Base-by-base conservation (phyloP, 2,329 filamentous ascomycete species). In the Apiospora pterosperma region DNA sequence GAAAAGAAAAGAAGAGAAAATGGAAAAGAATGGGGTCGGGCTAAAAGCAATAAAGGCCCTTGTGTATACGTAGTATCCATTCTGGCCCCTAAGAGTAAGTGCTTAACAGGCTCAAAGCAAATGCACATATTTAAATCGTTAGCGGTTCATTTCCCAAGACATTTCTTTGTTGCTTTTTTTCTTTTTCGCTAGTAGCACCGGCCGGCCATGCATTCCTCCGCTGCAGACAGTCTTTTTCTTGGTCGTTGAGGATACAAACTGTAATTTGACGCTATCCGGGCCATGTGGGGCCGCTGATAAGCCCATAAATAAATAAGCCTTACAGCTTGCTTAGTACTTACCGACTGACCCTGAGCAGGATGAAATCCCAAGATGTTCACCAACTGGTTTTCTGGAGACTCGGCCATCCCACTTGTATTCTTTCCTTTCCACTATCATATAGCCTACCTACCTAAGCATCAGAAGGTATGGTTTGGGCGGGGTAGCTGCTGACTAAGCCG, bases 1-100 rank as follows among this genome's bases (percentile, higher is more conserved):
- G 31, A 68, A 61, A 28, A 61, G 39, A 36, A 63, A 62, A 34
- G 38, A 61, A 36, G 62, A 42, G 23, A 21, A 59, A 7, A 14
- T 60, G n/a, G 14, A n/a, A 60, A 60, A 36, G 19, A 38, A 38
- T 25, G 12, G 58, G 58, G 34, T 28, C 58, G 16, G 34, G 36
- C 58, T 36, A 60, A 60, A 60, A 60, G 58, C 58, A 60, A 60
- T 25, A 60, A 60, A 60, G 58, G 5, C 11, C 19, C 28, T 34
- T 28, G 12, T 12, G 16, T 31, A 31, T 55, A 11, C 48, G 34
- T 55, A 34, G 28, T 28, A n/a, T 19, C 48, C 12, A 16, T 8
- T 19, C n/a, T 31, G 10, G 48, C n/a, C n/a, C n/a, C n/a, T n/a
- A n/a, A n/a, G n/a, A n/a, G n/a, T n/a, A n/a, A n/a, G n/a, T n/a